Conservation (phyloP, 257 asterid genomes). For the Cynanchum wilfordii region DNA sequence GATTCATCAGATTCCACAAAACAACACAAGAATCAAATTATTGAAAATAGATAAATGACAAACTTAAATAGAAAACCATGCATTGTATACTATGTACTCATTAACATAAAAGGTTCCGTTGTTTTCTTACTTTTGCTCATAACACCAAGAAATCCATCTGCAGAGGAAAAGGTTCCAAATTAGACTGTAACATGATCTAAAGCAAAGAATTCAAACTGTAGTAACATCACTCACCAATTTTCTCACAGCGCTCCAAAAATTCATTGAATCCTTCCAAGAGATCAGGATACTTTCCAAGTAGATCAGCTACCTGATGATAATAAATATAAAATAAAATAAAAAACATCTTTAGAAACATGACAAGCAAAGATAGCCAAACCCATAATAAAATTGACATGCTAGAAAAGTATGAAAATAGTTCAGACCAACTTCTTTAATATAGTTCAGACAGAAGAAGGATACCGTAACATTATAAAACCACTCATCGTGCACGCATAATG, state of each 20-base stretch:
- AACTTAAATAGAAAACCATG: not conserved
- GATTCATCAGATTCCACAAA: constrained; percentile 22
- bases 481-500: no score
- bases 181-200: constrained; percentile 22
- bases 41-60: not conserved
- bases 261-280: constrained; percentile 85
- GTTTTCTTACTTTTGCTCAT: constrained; percentile 80
- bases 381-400: not conserved
- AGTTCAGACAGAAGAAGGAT: not conserved
- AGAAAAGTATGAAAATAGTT: not conserved
- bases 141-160: constrained; percentile 97
- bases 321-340: not conserved
- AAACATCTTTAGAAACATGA: not conserved
- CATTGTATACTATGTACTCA: constrained; percentile 1
- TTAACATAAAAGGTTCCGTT: constrained; percentile 9
- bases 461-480: no score
- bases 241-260: constrained; percentile 84
- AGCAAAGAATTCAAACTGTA: constrained; percentile 14
- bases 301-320: constrained; percentile 65
- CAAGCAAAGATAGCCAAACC: not conserved
- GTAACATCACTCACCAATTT: constrained; percentile 49
- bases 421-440: not conserved
- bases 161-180: constrained; percentile 26
- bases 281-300: constrained; percentile 87
- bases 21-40: not conserved